Conservation (phyloP, 345 rosid genomes). For the Theobroma cacao region DNA sequence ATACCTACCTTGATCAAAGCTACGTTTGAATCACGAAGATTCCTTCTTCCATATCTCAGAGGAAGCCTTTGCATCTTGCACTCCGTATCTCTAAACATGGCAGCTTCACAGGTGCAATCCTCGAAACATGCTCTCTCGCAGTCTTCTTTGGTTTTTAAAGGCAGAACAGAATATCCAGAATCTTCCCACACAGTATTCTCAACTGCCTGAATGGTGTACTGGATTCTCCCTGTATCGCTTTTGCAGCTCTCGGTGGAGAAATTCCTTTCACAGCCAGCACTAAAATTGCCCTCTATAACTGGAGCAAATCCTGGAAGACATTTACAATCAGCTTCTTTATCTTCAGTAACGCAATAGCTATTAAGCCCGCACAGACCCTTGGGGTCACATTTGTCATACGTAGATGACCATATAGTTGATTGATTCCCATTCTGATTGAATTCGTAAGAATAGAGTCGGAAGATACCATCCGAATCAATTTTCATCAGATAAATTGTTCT, state of each 20-base stretch:
- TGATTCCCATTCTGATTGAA: neutral
- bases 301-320: neutral
- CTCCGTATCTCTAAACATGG: neutral
- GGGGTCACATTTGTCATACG: neutral
- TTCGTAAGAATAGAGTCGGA: neutral
- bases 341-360: neutral
- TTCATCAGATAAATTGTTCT: neutral
- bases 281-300: neutral
- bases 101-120: neutral
- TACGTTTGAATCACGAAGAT: neutral
- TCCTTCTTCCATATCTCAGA: conserved; percentile 3
- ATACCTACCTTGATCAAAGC: neutral
- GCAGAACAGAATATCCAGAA: neutral
- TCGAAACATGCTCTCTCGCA: neutral
- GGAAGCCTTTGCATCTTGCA: conserved; percentile 2
- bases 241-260: neutral
- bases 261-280: neutral
- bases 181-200: neutral
- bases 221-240: neutral
- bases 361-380: neutral
- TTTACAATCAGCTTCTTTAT: neutral
- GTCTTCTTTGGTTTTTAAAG: neutral
- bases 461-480: neutral
- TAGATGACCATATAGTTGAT: neutral
- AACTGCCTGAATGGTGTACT: neutral